Evolutionary conservation across 1,284 basidiomycete species (phyloP), one percentile per base, ranked within the genome.

Genomic region (Trametes pubescens): DNA sequence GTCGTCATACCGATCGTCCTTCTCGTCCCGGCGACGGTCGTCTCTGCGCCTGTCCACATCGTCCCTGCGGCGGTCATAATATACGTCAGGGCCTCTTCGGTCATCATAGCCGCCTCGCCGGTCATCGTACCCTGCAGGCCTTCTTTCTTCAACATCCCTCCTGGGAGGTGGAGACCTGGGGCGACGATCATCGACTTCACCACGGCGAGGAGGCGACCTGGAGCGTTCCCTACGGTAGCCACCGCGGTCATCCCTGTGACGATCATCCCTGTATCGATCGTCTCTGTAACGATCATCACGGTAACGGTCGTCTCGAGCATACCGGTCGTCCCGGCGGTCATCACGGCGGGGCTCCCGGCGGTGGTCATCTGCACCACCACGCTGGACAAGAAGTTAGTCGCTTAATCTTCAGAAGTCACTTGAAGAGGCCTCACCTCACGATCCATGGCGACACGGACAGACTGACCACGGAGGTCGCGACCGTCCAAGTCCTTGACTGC

Each of bases 401-500:
- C 8, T 4, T 14, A 8, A 9, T 9, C 16, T 22, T 6, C 16
- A n/a, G 5, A 18, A 24, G 5, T 1, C 18, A 7, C 24, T 26
- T 22, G 14, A 2, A 5, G 0, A 2, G 37, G 18, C 80, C 88
- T 49, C 67, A 92, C 90, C 62, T 81, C 81, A 22, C 92, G 89
- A 65, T 91, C 90, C 46, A 89, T 74, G 37, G 85, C 80, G 29
- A 96, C 90, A 57, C 88, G 88, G 57, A 96, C 94, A 48, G 86
- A 82, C 57, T 88, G 82, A 65, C 94, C 94, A 70, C 93, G 90
- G 38, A 95, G 85, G 66, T 95, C 93, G 69, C 85, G 90, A 66
- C 90, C 89, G 69, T 94, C 91, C 37, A 98, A 82, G 34, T 91
- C 89, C 73, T 89, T 91, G 69, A 96, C 88, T n/a, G 96, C 96